These are phyloP conservation scores for Suillus lakei DNA, from an alignment of 768 basidiomycete species.

Conservation along the genomic window DNA sequence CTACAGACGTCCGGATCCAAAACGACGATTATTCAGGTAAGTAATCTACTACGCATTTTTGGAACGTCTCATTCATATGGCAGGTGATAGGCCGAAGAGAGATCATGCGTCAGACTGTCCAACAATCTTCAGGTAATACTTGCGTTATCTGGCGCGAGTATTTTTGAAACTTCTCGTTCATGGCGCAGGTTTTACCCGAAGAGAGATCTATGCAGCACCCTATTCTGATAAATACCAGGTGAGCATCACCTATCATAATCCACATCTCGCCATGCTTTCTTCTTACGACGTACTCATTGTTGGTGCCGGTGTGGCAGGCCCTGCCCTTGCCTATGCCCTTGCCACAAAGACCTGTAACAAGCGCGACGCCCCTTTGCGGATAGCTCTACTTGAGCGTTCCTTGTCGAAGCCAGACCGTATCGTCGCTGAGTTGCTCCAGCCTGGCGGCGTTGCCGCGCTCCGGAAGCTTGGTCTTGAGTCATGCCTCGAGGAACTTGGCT, in stretches of 20 bases:
- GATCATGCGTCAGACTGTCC: background rate
- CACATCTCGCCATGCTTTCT: conserved; percentile 21
- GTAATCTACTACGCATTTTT: too few relatives aligned
- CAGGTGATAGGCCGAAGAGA: too few relatives aligned
- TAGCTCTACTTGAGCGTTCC: conserved; percentile 87
- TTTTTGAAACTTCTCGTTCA: background rate
- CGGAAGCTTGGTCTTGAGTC: conserved; percentile 69
- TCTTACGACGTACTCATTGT: conserved; percentile 79
- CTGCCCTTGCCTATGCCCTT: conserved; percentile 79
- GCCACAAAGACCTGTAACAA: conserved; percentile 47
- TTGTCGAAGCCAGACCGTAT: conserved; percentile 89
- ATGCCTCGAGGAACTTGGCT: conserved; percentile 83
- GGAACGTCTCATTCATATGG: too few relatives aligned
- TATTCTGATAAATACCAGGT: background rate
- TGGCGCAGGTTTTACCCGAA: background rate
- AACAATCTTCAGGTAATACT: background rate
- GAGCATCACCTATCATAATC: too few relatives aligned
- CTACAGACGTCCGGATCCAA: too few relatives aligned
- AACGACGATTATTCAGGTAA: too few relatives aligned
- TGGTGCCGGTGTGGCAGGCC: conserved; percentile 87
- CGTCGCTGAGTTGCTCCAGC: conserved; percentile 92
- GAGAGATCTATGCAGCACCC: background rate
- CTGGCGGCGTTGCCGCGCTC: conserved; percentile 79
- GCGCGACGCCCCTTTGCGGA: conserved; percentile 58
- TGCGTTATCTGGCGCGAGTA: background rate